Evolutionary conservation across 805 yeast genomes (phyloP).

Genomic region (Kurtzmaniella fragi): DNA sequence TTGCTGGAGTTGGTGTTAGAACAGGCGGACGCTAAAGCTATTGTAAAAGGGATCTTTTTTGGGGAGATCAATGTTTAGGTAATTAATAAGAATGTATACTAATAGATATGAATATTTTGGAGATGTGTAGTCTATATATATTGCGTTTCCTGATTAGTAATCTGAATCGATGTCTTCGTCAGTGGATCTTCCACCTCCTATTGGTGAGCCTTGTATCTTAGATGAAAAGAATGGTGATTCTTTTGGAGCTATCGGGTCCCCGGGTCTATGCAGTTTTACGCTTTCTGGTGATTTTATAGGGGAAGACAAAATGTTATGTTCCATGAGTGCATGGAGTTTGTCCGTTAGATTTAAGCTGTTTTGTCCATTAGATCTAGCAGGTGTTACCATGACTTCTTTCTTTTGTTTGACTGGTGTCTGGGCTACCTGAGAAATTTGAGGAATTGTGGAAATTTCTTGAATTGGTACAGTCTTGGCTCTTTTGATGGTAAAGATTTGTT

Average conservation of each 20-base stretch:
- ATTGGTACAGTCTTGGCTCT: too few relatives aligned
- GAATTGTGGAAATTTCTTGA: background rate
- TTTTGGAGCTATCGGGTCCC: constrained; percentile 28
- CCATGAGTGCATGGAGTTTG: too few relatives aligned
- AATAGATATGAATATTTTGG: background rate
- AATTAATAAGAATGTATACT: background rate
- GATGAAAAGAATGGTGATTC: constrained; percentile 34
- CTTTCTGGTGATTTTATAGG: constrained; percentile 1
- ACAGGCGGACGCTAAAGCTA: constrained; percentile 43
- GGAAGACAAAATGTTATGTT: background rate
- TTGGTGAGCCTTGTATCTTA: constrained; percentile 13
- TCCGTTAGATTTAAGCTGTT: too few relatives aligned
- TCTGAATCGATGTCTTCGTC: constrained; percentile 8
- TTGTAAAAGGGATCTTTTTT: constrained; percentile 65
- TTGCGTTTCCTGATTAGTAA: constrained; percentile 3
- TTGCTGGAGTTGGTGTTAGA: constrained; percentile 47
- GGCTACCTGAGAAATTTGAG: constrained; percentile 1
- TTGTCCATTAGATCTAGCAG: too few relatives aligned
- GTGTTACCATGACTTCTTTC: too few relatives aligned
- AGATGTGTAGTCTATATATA: background rate
- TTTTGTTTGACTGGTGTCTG: constrained; percentile 3
- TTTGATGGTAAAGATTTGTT: too few relatives aligned
- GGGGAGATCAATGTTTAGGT: constrained; percentile 45
- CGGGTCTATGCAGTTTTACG: constrained; percentile 18
- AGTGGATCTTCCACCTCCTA: constrained; percentile 3